phyloP scores from a whole-genome alignment of 1,284 basidiomycete species.

The Ustilago loliicola region DNA sequence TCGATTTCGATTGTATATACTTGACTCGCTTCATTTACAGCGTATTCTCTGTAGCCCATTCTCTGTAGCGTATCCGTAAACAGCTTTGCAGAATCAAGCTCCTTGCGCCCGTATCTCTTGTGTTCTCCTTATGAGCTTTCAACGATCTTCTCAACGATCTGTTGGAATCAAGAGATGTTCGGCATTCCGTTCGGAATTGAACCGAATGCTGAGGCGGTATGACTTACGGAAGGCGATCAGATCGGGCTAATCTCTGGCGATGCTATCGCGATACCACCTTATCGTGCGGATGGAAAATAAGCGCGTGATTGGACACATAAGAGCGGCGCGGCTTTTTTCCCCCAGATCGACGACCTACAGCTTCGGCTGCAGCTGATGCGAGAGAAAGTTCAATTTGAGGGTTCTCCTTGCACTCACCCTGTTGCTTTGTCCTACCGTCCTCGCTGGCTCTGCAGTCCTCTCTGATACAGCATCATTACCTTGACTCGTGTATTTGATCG shows the following conservation, averaged over 20 bases:
- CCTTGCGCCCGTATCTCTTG: no score
- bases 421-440: neutral
- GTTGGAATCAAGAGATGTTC: no score
- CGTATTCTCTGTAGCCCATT: neutral
- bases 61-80: neutral
- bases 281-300: neutral
- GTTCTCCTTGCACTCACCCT: constrained; percentile 3
- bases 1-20: neutral
- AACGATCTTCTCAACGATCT: no score
- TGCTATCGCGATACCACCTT: neutral
- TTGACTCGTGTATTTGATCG: no score
- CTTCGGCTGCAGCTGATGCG: constrained; percentile 7
- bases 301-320: constrained; percentile 4
- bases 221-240: no score
- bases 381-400: neutral
- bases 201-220: no score
- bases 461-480: no score
- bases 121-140: no score
- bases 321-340: neutral
- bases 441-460: neutral
- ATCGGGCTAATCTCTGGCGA: neutral
- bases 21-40: neutral
- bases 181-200: no score
- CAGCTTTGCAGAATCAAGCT: no score
- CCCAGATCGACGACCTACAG: constrained; percentile 5